These are phyloP conservation scores for Leishmania arabica DNA, from an alignment of 208 protist species.

Conservation along the genomic window DNA sequence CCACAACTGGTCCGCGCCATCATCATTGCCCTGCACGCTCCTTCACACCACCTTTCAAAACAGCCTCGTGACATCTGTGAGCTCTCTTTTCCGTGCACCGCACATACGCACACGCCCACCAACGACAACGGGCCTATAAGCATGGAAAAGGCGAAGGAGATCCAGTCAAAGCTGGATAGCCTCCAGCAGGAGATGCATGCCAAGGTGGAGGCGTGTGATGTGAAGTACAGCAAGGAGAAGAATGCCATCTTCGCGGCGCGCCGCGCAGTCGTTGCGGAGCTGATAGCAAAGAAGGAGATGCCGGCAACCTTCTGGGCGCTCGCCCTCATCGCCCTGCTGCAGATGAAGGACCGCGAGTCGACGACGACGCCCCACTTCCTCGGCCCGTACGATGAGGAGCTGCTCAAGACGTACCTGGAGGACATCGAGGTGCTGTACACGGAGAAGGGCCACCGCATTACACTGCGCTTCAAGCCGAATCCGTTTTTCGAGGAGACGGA, in stretches of 20 bases:
- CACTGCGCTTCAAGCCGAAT: slow-evolving; percentile 58
- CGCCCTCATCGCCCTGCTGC: slow-evolving; percentile 44
- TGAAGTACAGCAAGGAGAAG: slow-evolving; percentile 39
- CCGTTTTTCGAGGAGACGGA: slow-evolving; percentile 80
- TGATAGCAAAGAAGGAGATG: slow-evolving; percentile 49
- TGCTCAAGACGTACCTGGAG: slow-evolving; percentile 60
- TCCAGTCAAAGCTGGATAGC: slow-evolving; percentile 60
- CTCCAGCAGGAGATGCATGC: slow-evolving; percentile 67
- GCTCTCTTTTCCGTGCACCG: background rate
- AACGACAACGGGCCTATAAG: background rate
- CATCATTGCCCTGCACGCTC: background rate
- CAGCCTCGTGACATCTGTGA: background rate
- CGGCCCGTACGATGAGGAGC: slow-evolving; percentile 62
- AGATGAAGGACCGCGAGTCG: slow-evolving; percentile 36
- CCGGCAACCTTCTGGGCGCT: slow-evolving; percentile 73
- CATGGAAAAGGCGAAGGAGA: slow-evolving; percentile 38
- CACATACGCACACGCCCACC: background rate
- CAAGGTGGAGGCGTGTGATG: slow-evolving; percentile 38
- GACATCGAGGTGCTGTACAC: slow-evolving; percentile 54
- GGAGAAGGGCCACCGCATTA: slow-evolving; percentile 44
- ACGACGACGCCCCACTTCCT: slow-evolving; percentile 54
- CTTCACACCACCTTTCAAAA: background rate
- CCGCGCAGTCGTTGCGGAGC: slow-evolving; percentile 29
- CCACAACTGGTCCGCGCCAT: background rate
- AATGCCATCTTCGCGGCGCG: slow-evolving; percentile 54